A percentile compares a stretch with the other conserved stretches of the same genome.
Conservation (phyloP, 768 basidiomycete genomes). For the Mrakia blollopis region DNA sequence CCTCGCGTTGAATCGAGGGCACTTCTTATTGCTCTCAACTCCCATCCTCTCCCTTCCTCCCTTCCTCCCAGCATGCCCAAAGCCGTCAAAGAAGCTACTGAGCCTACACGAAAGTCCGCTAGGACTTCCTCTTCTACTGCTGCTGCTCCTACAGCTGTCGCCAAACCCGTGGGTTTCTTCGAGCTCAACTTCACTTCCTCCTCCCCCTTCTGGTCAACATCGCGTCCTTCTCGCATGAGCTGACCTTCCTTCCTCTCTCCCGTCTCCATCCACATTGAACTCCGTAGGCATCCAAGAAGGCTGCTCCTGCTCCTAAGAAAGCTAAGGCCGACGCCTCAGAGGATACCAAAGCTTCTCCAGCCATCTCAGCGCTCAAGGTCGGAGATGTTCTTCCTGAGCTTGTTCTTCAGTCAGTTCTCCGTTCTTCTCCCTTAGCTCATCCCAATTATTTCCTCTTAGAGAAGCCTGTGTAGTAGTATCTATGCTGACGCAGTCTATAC, state of each 20-base stretch:
- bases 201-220: too few species aligned
- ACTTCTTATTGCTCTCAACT: background rate
- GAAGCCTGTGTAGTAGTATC: background rate
- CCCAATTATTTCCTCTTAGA: too few species aligned
- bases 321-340: conserved; percentile 36
- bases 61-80: conserved; percentile 10
- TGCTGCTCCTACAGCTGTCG: background rate
- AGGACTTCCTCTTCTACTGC: background rate
- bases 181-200: background rate
- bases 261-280: background rate
- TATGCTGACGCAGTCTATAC: too few species aligned
- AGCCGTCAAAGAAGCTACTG: background rate
- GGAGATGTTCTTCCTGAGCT: conserved; percentile 72
- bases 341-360: conserved; percentile 35
- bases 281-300: conserved; percentile 9
- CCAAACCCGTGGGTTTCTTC: background rate
- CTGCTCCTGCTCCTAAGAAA: conserved; percentile 37
- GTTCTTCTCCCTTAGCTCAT: background rate
- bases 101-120: background rate
- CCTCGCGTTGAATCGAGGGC: background rate
- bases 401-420: conserved; percentile 53
- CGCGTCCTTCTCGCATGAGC: background rate
- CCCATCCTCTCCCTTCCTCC: background rate
- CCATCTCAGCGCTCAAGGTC: conserved; percentile 52
- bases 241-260: background rate